phyloP scores from a whole-genome alignment of 768 basidiomycete species.

The Gymnopilus junonius region DNA sequence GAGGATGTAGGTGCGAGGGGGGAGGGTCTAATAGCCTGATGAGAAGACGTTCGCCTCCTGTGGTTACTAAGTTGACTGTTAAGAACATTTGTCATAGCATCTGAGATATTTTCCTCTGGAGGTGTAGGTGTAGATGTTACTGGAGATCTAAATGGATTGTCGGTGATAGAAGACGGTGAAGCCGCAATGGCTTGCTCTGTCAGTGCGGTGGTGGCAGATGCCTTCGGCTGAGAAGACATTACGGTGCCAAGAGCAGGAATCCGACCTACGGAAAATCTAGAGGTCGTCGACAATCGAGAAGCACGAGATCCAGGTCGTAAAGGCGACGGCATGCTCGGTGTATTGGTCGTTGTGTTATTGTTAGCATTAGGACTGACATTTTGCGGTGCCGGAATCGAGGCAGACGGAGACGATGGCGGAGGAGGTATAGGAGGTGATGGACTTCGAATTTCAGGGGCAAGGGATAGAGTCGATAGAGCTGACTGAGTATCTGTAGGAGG shows the following conservation, averaged over 20 bases:
- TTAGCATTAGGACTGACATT: slow-evolving; percentile 23
- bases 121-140: slow-evolving; percentile 66
- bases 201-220: slow-evolving; percentile 69
- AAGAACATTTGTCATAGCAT: slow-evolving; percentile 56
- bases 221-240: slow-evolving; percentile 52
- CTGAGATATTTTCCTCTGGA: slow-evolving; percentile 63
- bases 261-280: slow-evolving; percentile 67
- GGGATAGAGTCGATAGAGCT: not conserved
- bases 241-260: slow-evolving; percentile 61
- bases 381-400: slow-evolving; percentile 38
- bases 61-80: slow-evolving; percentile 21
- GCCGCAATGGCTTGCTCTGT: slow-evolving; percentile 56
- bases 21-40: slow-evolving; percentile 57
- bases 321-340: slow-evolving; percentile 50
- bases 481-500: not conserved
- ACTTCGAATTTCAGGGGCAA: slow-evolving; percentile 22
- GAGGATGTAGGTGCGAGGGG: slow-evolving; percentile 40
- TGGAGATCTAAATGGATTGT: slow-evolving; percentile 39
- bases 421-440: slow-evolving; percentile 41
- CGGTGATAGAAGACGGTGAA: slow-evolving; percentile 46
- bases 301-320: slow-evolving; percentile 75
- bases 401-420: slow-evolving; percentile 41
- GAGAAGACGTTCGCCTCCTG: slow-evolving; percentile 64
- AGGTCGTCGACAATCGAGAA: slow-evolving; percentile 70
- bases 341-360: slow-evolving; percentile 9